Evolutionary conservation across 345 rosid genomes (phyloP).

Genomic region (Garcia nutans): DNA sequence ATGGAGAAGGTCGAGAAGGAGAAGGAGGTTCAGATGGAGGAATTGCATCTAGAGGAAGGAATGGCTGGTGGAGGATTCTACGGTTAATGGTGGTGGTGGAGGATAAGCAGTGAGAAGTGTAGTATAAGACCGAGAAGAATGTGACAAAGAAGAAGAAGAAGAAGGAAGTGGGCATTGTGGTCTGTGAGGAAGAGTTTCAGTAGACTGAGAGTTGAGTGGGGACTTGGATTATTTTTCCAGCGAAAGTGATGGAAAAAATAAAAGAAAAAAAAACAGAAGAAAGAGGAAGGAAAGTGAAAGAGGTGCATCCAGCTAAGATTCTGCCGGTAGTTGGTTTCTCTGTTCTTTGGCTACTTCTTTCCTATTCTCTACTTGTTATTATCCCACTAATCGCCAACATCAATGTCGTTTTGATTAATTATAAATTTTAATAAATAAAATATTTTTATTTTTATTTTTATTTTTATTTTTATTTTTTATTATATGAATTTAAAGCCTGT

Average conservation of each 20-base stretch:
- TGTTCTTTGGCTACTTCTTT: neutral
- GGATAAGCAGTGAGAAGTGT: slow-evolving; percentile 3
- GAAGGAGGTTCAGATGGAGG: slow-evolving; percentile 53
- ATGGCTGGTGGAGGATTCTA: slow-evolving; percentile 77
- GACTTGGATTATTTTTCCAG: neutral
- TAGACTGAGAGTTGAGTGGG: neutral
- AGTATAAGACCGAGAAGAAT: slow-evolving; percentile 29
- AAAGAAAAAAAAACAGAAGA: neutral
- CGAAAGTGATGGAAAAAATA: neutral
- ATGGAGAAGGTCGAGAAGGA: slow-evolving; percentile 39
- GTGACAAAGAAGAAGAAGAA: slow-evolving; percentile 22
- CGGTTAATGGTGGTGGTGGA: slow-evolving; percentile 34
- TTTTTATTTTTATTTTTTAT: no score
- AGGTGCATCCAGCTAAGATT: slow-evolving; percentile 84
- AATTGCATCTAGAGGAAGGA: slow-evolving; percentile 44
- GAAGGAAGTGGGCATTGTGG: slow-evolving; percentile 41
- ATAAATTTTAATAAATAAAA: no score
- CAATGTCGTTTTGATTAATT: no score
- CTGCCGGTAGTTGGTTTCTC: slow-evolving; percentile 37
- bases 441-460: no score
- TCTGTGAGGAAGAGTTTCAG: neutral
- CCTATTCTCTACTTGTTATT: no score
- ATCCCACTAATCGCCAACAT: no score
- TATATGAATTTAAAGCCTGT: no score
- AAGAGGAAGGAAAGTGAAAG: neutral